phyloP scores from a whole-genome alignment of 495 filamentous ascomycete species.

The Penicillium angulare region DNA sequence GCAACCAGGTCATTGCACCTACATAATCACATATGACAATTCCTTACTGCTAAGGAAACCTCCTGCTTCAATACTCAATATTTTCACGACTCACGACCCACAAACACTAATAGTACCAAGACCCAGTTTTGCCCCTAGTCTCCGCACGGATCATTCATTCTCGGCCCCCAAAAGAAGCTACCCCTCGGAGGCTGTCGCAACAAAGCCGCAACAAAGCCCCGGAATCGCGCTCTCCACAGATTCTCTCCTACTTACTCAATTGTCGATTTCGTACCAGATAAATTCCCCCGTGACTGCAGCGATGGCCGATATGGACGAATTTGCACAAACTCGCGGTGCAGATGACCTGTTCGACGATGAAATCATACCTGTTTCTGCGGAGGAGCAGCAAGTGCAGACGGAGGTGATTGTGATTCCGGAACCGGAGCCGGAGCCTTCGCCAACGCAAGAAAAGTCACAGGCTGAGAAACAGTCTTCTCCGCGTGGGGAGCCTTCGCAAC shows the following conservation, averaged over 20 bases:
- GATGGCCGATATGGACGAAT: conserved; percentile 46
- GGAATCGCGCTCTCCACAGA: background rate
- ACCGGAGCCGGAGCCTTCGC: conserved; percentile 12
- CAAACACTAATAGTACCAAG: too few species aligned
- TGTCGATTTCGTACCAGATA: background rate
- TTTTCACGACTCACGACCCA: too few species aligned
- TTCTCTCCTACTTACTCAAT: background rate
- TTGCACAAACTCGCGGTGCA: conserved; percentile 63
- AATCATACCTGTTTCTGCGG: conserved; percentile 57
- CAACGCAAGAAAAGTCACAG: conserved; percentile 11
- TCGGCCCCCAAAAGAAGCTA: conserved; percentile 20
- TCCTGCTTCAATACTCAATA: background rate
- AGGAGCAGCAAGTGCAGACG: conserved; percentile 30
- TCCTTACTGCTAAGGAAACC: too few species aligned
- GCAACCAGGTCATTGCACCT: too few species aligned
- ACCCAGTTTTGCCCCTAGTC: conserved; percentile 1
- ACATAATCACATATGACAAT: too few species aligned
- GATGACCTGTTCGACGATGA: conserved; percentile 75
- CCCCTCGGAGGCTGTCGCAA: conserved; percentile 17
- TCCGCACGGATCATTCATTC: conserved; percentile 22
- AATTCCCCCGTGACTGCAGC: background rate
- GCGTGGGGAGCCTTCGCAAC: conserved; percentile 27
- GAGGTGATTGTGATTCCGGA: conserved; percentile 19
- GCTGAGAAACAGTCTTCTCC: conserved; percentile 14
- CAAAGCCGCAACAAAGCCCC: background rate